phyloP scores from a whole-genome alignment of 2,329 filamentous ascomycete genomes.

The Fusarium heterosporum region DNA sequence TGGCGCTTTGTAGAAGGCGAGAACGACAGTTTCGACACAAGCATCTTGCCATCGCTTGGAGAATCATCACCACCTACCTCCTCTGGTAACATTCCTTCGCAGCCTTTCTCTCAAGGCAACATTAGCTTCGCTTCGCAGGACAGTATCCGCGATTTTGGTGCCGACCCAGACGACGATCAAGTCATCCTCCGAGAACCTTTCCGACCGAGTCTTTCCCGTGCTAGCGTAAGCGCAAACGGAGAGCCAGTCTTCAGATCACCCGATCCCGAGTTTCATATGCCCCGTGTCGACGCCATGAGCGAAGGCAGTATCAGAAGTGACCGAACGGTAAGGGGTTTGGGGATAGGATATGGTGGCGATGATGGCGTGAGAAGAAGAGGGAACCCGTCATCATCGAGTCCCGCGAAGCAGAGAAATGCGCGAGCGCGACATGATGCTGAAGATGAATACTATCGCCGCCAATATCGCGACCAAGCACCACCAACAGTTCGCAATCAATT shows the following conservation, averaged over 20 bases:
- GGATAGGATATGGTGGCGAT: conserved; percentile 32
- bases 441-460: conserved; percentile 28
- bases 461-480: conserved; percentile 14
- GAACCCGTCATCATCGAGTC: conserved; percentile 36
- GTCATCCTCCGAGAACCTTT: conserved; percentile 67
- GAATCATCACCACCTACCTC: conserved; percentile 55
- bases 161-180: conserved; percentile 66
- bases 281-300: conserved; percentile 57
- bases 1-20: conserved; percentile 73
- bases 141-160: conserved; percentile 66
- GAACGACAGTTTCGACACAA: conserved; percentile 70
- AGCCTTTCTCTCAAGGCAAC: conserved; percentile 57
- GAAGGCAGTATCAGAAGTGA: conserved; percentile 51
- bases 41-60: conserved; percentile 59
- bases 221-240: conserved; percentile 46
- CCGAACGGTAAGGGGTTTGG: conserved; percentile 50
- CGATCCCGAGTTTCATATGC: conserved; percentile 67
- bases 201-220: conserved; percentile 62
- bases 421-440: conserved; percentile 33
- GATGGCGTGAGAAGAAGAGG: conserved; percentile 48
- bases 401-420: conserved; percentile 41
- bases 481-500: conserved; percentile 50
- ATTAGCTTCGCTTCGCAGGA: conserved; percentile 64
- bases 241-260: conserved; percentile 53
- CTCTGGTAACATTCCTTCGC: conserved; percentile 58